Conservation (phyloP, 441 rosid species). For the Melastoma candidum region DNA sequence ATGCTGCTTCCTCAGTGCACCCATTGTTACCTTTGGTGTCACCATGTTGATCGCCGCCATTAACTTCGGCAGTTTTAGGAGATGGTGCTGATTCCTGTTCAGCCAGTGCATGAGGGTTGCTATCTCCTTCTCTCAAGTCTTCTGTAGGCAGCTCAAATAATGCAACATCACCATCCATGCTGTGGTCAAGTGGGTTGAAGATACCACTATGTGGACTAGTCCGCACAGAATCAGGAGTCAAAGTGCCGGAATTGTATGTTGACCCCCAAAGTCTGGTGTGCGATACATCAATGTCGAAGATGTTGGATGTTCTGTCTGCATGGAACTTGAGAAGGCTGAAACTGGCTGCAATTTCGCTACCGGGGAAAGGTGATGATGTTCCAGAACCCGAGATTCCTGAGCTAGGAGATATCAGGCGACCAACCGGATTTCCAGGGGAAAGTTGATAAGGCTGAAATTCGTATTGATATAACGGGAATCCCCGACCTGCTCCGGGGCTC, state of each 20-base stretch:
- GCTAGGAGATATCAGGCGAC: conserved; percentile 78
- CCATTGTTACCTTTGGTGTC: conserved; percentile 7
- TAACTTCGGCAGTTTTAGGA: conserved; percentile 16
- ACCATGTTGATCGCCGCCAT: conserved; percentile 13
- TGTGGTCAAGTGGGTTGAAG: too few relatives aligned
- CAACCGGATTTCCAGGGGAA: conserved; percentile 91
- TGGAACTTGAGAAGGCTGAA: conserved; percentile 48
- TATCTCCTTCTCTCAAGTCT: conserved; percentile 39
- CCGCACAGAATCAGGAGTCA: conserved; percentile 41
- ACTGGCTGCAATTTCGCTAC: conserved; percentile 35
- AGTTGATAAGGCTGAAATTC: conserved; percentile 77
- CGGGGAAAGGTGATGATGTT: conserved; percentile 83
- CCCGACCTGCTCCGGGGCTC: conserved; percentile 25
- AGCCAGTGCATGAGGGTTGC: conserved; percentile 31
- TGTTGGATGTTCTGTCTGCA: conserved; percentile 51
- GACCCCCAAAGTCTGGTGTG: conserved; percentile 33
- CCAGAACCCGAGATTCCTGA: conserved; percentile 84
- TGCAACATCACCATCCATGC: conserved; percentile 6
- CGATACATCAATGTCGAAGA: conserved; percentile 46
- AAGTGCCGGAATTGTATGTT: conserved; percentile 31
- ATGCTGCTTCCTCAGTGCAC: conserved; percentile 20
- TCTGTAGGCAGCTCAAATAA: conserved; percentile 43
- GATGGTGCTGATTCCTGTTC: conserved; percentile 15
- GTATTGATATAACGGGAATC: conserved; percentile 42
- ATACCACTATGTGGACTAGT: conserved; percentile 25